Percentiles rank a stretch among this genome's conserved stretches.
Evolutionary conservation across 371 early-diverging fungal genomes (phyloP).

Genomic region (Mucor saturninus): DNA sequence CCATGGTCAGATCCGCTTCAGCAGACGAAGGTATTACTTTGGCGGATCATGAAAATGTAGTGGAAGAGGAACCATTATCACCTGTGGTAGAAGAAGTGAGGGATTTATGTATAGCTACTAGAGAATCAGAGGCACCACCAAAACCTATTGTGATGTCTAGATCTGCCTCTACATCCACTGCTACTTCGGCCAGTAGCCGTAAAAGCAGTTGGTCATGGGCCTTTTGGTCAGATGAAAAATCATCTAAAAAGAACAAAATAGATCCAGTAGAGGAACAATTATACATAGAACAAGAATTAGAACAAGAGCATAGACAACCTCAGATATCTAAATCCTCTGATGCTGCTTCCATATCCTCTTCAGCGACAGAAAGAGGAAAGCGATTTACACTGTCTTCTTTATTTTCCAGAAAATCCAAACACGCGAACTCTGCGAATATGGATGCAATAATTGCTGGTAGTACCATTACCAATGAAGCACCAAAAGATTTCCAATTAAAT

Average conservation of each 20-base stretch:
- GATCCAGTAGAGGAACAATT: constrained; percentile 7
- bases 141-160: constrained; percentile 6
- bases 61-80: constrained; percentile 8
- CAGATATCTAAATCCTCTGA: constrained; percentile 11
- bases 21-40: constrained; percentile 18
- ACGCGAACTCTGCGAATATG: neutral
- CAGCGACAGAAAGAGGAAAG: constrained; percentile 3
- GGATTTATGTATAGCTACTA: constrained; percentile 13
- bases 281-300: neutral
- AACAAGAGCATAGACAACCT: constrained; percentile 6
- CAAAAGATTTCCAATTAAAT: constrained; percentile 62
- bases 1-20: neutral
- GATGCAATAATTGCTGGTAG: neutral
- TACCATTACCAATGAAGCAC: constrained; percentile 18
- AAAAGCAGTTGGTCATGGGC: constrained; percentile 50
- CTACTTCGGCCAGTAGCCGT: constrained; percentile 1
- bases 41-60: neutral
- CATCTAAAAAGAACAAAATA: constrained; percentile 30
- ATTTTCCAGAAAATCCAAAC: constrained; percentile 31
- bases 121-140: constrained; percentile 5
- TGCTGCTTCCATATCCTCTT: neutral
- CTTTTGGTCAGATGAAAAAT: constrained; percentile 41
- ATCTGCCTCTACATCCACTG: constrained; percentile 13
- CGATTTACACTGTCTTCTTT: constrained; percentile 34
- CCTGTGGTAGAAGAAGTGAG: constrained; percentile 17